Conservation (phyloP, 2,329 filamentous ascomycete species). For the Colletotrichum paranaense region DNA sequence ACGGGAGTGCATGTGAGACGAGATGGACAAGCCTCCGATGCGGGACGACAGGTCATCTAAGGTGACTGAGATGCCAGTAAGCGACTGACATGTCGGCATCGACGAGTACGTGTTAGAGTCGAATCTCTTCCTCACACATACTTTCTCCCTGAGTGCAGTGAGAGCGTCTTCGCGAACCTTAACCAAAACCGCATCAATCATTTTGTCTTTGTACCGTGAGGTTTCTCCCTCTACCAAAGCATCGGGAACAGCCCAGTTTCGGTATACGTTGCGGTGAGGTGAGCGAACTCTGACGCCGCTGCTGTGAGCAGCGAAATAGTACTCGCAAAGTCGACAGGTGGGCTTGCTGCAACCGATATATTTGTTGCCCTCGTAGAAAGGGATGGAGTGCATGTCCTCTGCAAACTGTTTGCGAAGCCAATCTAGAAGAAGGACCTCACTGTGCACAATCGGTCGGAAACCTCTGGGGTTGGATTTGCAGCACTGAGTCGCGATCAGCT, state of each 20-base stretch:
- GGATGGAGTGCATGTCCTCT: background rate
- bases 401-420: background rate
- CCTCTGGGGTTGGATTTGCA: background rate
- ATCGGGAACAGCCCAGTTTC: constrained; percentile 35
- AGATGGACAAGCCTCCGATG: background rate
- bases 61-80: background rate
- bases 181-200: constrained; percentile 13
- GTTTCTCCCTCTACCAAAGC: background rate
- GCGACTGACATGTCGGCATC: background rate
- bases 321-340: constrained; percentile 38
- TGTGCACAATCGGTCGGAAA: constrained; percentile 34
- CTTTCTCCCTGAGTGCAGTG: constrained; percentile 19
- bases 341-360: constrained; percentile 41
- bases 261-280: constrained; percentile 36
- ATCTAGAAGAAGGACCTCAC: constrained; percentile 35
- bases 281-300: constrained; percentile 33
- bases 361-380: constrained; percentile 30
- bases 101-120: constrained; percentile 14
- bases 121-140: constrained; percentile 12
- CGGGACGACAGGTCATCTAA: background rate
- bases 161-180: constrained; percentile 12
- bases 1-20: too few species aligned
- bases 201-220: background rate
- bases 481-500: background rate
- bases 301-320: constrained; percentile 35